Percentiles rank a stretch among this genome's conserved stretches.
These are phyloP conservation scores for Uronychia binucleata DNA, from an alignment of 73 alveolate genomes.

Conservation along the genomic window DNA sequence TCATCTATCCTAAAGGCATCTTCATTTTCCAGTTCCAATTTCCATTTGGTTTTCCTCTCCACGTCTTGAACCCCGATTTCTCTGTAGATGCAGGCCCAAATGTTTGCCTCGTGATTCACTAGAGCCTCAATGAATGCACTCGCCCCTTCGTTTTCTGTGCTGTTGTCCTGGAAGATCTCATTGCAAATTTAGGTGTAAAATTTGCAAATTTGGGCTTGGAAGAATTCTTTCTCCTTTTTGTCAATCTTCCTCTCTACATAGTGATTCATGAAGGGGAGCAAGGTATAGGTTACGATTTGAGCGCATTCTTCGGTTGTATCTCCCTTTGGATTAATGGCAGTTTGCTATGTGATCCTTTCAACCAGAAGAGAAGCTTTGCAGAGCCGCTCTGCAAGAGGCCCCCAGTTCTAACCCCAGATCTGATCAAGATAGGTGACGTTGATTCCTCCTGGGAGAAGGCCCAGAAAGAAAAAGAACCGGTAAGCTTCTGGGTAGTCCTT, in stretches of 20 bases:
- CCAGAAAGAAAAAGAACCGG: conserved; percentile 48
- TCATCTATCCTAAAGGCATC: neutral
- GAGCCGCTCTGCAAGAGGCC: conserved; percentile 24
- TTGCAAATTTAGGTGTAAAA: conserved; percentile 12
- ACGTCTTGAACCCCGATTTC: conserved; percentile 16
- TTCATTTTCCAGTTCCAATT: conserved; percentile 9
- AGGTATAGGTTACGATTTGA: neutral
- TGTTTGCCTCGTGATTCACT: conserved; percentile 44
- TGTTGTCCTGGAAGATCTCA: neutral
- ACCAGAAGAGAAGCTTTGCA: conserved; percentile 14
- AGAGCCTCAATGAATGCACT: conserved; percentile 17
- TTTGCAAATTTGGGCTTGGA: conserved; percentile 29
- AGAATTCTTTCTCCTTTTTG: conserved; percentile 1
- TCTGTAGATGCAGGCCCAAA: conserved; percentile 48
- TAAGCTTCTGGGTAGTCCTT: conserved; percentile 31
- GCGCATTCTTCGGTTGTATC: neutral
- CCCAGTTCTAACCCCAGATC: conserved; percentile 43
- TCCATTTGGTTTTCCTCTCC: conserved; percentile 6
- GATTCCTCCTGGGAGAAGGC: conserved; percentile 68
- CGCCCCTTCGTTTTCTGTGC: neutral
- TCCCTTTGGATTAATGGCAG: neutral
- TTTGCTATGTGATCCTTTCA: neutral
- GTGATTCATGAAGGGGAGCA: conserved; percentile 48
- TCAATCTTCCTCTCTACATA: conserved; percentile 33
- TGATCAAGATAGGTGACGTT: conserved; percentile 17